Evolutionary conservation across 176 grass and related monocot species (phyloP), one percentile per base, ranked within the genome.

Genomic region (Aegilops longissima): DNA sequence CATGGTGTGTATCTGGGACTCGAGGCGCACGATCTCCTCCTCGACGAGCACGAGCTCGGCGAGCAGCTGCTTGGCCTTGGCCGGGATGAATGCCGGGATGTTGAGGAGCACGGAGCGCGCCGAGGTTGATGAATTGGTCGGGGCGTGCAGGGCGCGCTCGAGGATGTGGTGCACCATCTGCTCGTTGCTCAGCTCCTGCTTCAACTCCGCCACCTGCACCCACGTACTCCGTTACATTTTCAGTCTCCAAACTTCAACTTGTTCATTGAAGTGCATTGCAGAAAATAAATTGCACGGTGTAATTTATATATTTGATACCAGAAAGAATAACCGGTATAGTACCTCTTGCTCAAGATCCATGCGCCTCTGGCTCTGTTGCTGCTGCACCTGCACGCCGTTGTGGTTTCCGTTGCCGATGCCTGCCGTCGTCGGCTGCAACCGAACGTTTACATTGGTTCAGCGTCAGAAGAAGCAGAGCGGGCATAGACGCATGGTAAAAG

Each of bases 41-140:
- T 98, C 93, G 45, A 98, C 97, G 29, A 98, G 74, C n/a, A 96
- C 88, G 6, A 98, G 88, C 90, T 98, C 97, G 2, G 92, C 97
- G 5, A 98, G 92, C 59, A 96, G 84, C 85, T 96, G 87, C 82
- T 96, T 96, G 83, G 94, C 85, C 90, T 74, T 88, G 5, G 63
- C 35, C 1, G 93, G 93, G 89, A 95, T 87, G 88, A 92, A 92
- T 3, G 70, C 75, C 5, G 93, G 88, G 78, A 91, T 91, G 66
- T 62, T 61, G 17, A 54, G 58, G 39, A 84, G 25, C 23, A n/a
- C 20, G 12, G 70, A 61, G 2, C 80, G 73, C 6, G 75, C 27
- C n/a, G 68, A 21, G 36, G 47, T 62, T 2, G 72, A 75, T 54
- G 51, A 54, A 2, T 54, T 54, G 3, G 42, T 4, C 1, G 89